Evolutionary conservation across 352 stramenopile genomes (phyloP).

Genomic region (Pythium sp.): DNA sequence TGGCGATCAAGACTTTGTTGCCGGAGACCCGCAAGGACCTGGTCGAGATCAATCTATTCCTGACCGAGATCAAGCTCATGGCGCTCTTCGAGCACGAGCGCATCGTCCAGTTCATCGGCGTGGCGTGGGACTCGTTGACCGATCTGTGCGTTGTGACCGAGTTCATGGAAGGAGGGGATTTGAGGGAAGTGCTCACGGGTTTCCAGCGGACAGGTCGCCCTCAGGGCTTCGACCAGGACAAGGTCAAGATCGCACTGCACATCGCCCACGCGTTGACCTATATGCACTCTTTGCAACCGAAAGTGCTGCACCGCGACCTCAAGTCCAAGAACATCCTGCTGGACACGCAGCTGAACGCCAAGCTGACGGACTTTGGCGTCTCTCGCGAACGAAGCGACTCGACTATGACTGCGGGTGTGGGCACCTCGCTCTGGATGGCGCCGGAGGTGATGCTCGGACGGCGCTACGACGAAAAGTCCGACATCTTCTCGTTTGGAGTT

Average conservation of each 20-base stretch:
- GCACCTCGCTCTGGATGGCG: slow-evolving; percentile 43
- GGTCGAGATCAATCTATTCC: slow-evolving; percentile 32
- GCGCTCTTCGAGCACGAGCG: slow-evolving; percentile 33
- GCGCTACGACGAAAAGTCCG: neutral
- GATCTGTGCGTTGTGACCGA: slow-evolving; percentile 43
- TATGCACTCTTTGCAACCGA: slow-evolving; percentile 33
- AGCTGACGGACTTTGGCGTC: slow-evolving; percentile 61
- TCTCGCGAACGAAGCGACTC: neutral
- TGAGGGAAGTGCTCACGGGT: slow-evolving; percentile 29
- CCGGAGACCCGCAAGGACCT: slow-evolving; percentile 28
- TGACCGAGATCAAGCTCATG: slow-evolving; percentile 47
- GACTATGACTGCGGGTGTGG: slow-evolving; percentile 16
- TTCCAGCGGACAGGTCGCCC: slow-evolving; percentile 24
- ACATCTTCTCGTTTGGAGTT: slow-evolving; percentile 1
- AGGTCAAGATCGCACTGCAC: slow-evolving; percentile 28
- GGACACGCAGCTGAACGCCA: slow-evolving; percentile 29
- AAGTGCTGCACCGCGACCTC: slow-evolving; percentile 24
- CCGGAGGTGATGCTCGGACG: slow-evolving; percentile 36
- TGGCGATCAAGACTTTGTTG: slow-evolving; percentile 46
- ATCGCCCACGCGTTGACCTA: slow-evolving; percentile 35
- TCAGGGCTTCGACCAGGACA: slow-evolving; percentile 36
- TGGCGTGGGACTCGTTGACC: slow-evolving; percentile 43
- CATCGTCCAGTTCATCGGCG: slow-evolving; percentile 44
- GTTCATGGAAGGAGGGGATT: slow-evolving; percentile 44
- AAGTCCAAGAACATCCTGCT: slow-evolving; percentile 39